phyloP scores from a whole-genome alignment of 345 rosid genomes.

The Brassica juncea region DNA sequence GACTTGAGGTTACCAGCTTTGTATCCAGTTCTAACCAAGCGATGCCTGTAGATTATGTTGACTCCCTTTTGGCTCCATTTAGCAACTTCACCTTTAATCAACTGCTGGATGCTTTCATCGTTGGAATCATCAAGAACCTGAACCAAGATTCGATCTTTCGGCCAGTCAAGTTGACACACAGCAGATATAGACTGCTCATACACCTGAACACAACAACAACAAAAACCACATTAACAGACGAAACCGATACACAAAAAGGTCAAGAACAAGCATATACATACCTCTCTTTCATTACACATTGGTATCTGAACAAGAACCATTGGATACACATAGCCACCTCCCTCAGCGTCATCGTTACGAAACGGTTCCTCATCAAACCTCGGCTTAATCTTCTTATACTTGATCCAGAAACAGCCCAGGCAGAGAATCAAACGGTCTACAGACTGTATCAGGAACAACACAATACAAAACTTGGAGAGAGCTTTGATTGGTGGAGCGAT shows the following conservation, averaged over 20 bases:
- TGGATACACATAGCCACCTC: conserved; percentile 55
- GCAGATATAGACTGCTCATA: conserved; percentile 85
- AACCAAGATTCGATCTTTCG: background rate
- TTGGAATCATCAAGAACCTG: conserved; percentile 49
- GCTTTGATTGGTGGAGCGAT: conserved; percentile 68
- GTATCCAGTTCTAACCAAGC: conserved; percentile 74
- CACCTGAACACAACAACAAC: conserved; percentile 47
- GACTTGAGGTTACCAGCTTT: conserved; percentile 94
- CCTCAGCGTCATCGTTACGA: conserved; percentile 57
- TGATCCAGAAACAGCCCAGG: conserved; percentile 84
- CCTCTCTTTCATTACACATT: conserved; percentile 86
- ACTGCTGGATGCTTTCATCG: conserved; percentile 64
- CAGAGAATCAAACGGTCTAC: conserved; percentile 71
- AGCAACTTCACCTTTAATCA: conserved; percentile 64
- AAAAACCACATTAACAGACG: no score
- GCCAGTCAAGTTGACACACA: conserved; percentile 67
- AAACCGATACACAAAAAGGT: background rate
- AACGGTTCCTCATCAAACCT: conserved; percentile 58
- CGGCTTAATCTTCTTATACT: conserved; percentile 68
- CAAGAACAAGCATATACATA: background rate
- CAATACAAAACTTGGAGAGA: conserved; percentile 69
- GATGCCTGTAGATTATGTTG: conserved; percentile 71
- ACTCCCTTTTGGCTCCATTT: conserved; percentile 73
- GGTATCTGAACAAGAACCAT: conserved; percentile 93
- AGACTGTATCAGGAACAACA: conserved; percentile 72